Evolutionary conservation across 164 flowering plant genomes (phyloP).

Genomic region (Tetrastigma voinierianum): DNA sequence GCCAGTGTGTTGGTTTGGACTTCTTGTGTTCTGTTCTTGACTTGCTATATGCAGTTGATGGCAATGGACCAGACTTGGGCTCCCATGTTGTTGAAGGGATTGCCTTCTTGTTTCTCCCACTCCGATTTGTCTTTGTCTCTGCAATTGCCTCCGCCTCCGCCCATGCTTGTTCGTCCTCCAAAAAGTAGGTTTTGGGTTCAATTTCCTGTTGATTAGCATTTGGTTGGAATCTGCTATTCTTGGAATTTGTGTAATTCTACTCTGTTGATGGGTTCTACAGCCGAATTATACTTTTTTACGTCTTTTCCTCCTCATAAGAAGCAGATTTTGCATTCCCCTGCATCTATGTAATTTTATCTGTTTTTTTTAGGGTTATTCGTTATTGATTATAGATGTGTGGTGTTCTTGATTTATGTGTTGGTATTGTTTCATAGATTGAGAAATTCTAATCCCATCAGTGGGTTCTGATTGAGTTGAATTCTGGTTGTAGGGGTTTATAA

Average conservation of each 20-base stretch:
- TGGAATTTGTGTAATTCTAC: not conserved
- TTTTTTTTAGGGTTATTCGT: no score
- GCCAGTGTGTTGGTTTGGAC: constrained; percentile 44
- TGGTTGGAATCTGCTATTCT: not conserved
- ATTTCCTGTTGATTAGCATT: not conserved
- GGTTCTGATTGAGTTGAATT: constrained; percentile 1
- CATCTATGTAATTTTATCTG: no score
- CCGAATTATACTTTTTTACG: no score
- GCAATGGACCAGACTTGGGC: constrained; percentile 44
- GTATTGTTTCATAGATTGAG: no score
- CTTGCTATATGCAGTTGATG: constrained; percentile 44
- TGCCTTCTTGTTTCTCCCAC: constrained; percentile 46
- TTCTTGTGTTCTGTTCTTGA: constrained; percentile 36
- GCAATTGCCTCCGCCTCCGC: constrained; percentile 17
- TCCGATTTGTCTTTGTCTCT: constrained; percentile 4
- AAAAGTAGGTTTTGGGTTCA: constrained; percentile 52
- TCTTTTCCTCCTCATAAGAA: no score
- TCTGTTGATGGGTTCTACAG: no score
- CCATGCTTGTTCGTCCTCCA: constrained; percentile 35
- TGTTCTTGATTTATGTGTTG: no score
- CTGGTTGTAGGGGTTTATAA: constrained; percentile 38
- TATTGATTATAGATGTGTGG: no score
- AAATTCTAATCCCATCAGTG: not conserved
- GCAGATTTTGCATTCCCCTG: no score
- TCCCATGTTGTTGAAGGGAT: constrained; percentile 40